These are phyloP conservation scores for Neurospora cerealis DNA, from an alignment of 495 filamentous ascomycete genomes.

Conservation along the genomic window DNA sequence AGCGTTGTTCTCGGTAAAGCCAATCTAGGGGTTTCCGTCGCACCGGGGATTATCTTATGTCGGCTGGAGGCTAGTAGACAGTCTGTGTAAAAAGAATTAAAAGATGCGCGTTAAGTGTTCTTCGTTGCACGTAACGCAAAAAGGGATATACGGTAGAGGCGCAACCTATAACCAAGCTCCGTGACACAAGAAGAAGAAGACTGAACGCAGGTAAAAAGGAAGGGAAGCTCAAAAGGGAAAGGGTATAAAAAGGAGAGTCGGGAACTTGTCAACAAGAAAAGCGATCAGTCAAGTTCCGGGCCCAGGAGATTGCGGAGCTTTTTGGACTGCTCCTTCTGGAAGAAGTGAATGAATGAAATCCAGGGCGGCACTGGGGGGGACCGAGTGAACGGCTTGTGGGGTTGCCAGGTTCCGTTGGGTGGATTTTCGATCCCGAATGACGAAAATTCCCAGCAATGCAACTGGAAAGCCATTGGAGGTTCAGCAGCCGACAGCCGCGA, in stretches of 20 bases:
- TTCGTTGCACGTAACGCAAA: neutral
- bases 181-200: neutral
- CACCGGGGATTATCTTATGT: neutral
- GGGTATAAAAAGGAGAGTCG: constrained; percentile 1
- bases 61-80: neutral
- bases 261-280: neutral
- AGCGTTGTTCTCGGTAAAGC: neutral
- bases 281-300: neutral
- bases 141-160: neutral
- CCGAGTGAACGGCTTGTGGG: neutral
- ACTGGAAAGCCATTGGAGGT: neutral
- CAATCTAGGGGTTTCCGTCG: neutral
- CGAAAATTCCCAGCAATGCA: constrained; percentile 12
- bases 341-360: constrained; percentile 7
- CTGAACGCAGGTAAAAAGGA: neutral
- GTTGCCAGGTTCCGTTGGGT: neutral
- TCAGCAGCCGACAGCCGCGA: neutral
- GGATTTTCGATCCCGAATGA: constrained; percentile 3
- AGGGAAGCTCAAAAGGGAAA: neutral
- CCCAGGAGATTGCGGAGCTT: constrained; percentile 1
- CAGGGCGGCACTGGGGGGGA: neutral
- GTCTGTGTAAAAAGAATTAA: neutral
- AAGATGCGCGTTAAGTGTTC: neutral
- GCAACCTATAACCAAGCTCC: neutral
- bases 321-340: constrained; percentile 7